phyloP scores from a whole-genome alignment of 1,139 yeast species.

The Diutina sp. region DNA sequence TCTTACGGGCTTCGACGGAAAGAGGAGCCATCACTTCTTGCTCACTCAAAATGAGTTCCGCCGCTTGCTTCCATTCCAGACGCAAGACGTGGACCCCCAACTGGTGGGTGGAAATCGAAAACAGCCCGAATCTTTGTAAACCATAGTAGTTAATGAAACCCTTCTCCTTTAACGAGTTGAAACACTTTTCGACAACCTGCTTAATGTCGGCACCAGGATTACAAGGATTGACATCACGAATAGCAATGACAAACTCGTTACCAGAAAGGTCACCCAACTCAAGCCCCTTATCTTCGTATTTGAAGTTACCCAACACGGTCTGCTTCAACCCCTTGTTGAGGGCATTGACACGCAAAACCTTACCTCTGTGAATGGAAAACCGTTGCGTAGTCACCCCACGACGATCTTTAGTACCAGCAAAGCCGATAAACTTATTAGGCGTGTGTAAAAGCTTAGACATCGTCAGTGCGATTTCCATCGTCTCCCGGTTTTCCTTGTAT shows the following conservation, averaged over 20 bases:
- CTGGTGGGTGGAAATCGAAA: constrained; percentile 79
- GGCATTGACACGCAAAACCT: constrained; percentile 57
- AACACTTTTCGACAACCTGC: constrained; percentile 34
- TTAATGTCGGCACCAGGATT: constrained; percentile 17
- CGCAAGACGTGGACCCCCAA: constrained; percentile 64
- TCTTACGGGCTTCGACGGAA: constrained; percentile 65
- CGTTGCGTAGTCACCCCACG: constrained; percentile 92
- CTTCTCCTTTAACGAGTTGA: constrained; percentile 42
- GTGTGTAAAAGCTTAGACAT: constrained; percentile 62
- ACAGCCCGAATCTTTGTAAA: constrained; percentile 96
- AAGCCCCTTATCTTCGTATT: constrained; percentile 50
- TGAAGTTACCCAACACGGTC: constrained; percentile 63
- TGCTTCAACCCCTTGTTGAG: constrained; percentile 68
- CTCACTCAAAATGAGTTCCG: constrained; percentile 64
- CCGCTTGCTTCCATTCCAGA: constrained; percentile 73
- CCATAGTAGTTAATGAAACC: constrained; percentile 95
- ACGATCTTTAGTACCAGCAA: constrained; percentile 95
- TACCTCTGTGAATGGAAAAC: constrained; percentile 56
- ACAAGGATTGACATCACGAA: constrained; percentile 45
- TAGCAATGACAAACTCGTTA: constrained; percentile 74
- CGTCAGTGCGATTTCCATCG: constrained; percentile 85
- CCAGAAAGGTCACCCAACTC: constrained; percentile 78
- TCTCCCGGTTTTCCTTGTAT: constrained; percentile 90
- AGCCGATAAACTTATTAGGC: constrained; percentile 57
- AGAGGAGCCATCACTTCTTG: constrained; percentile 79